Evolutionary conservation across 2,329 filamentous ascomycete genomes (phyloP).

Genomic region (Lasiodiplodia sp.): DNA sequence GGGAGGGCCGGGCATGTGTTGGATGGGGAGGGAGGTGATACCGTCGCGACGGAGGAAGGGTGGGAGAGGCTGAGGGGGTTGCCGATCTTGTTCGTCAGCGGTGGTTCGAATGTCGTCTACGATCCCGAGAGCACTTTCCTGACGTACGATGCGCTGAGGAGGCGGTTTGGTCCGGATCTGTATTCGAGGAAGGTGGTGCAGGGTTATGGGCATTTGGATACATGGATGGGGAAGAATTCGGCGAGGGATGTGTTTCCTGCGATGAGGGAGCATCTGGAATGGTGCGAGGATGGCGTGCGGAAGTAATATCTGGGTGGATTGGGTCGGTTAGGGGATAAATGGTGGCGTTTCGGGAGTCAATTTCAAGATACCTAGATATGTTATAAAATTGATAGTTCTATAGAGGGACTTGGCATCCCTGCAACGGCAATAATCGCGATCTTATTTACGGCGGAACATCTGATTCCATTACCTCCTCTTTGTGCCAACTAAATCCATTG

Average conservation of each 20-base stretch:
- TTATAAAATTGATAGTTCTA: no score
- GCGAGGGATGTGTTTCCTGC: conserved; percentile 17
- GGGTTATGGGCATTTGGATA: conserved; percentile 35
- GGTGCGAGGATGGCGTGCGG: no score
- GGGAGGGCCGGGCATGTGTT: conserved; percentile 43
- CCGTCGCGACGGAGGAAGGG: conserved; percentile 31
- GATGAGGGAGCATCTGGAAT: background rate
- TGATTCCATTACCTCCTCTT: no score
- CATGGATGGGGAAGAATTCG: conserved; percentile 21
- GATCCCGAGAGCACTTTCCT: conserved; percentile 61
- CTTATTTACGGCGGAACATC: no score
- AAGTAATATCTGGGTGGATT: no score
- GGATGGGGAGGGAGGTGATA: conserved; percentile 18
- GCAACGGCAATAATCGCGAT: no score
- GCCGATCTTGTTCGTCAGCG: conserved; percentile 33
- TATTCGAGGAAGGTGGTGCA: conserved; percentile 63
- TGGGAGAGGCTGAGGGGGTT: conserved; percentile 32
- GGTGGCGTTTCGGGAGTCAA: no score
- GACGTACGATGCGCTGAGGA: conserved; percentile 62
- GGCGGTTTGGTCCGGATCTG: conserved; percentile 57
- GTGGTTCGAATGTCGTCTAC: conserved; percentile 59
- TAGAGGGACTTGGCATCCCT: no score
- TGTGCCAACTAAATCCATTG: no score
- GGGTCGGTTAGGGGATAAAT: no score
- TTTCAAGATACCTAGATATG: no score